Evolutionary conservation across 2,329 filamentous ascomycete species (phyloP).

Genomic region (Colletotrichum sp.): DNA sequence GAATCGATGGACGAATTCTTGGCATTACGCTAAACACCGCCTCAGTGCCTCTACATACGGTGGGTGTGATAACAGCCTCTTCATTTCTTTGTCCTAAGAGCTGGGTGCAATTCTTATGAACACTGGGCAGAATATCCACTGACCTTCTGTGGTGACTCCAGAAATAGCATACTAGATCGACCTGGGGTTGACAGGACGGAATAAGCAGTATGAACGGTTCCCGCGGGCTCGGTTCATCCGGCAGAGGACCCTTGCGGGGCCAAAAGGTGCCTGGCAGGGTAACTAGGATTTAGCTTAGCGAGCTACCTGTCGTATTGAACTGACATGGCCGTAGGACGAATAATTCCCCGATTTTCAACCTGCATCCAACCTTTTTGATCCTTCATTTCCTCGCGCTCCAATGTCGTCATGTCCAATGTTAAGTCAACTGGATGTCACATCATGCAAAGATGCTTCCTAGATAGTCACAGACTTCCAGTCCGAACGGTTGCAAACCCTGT

Average conservation of each 20-base stretch:
- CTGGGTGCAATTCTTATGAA: background rate
- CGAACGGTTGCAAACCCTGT: too few relatives aligned
- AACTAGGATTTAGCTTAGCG: background rate
- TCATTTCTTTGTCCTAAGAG: rapidly evolving
- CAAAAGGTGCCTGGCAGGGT: background rate
- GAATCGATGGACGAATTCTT: background rate
- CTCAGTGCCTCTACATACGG: background rate
- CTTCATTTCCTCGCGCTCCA: background rate
- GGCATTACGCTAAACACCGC: background rate
- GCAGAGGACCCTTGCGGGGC: background rate
- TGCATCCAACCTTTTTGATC: background rate
- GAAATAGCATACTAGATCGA: background rate
- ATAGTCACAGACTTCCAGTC: too few relatives aligned
- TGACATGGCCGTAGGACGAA: background rate
- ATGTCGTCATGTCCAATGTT: too few relatives aligned
- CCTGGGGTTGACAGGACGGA: background rate
- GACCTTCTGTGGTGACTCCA: background rate
- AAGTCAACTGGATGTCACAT: too few relatives aligned
- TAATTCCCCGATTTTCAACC: background rate
- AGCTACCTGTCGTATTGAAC: background rate
- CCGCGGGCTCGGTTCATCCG: background rate
- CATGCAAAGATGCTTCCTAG: too few relatives aligned
- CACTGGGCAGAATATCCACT: background rate
- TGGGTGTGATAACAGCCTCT: background rate
- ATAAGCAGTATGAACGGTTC: background rate